These are phyloP conservation scores for Saccharomyces cerevisiae DNA, from an alignment of 805 yeast genomes.

Conservation along the genomic window DNA sequence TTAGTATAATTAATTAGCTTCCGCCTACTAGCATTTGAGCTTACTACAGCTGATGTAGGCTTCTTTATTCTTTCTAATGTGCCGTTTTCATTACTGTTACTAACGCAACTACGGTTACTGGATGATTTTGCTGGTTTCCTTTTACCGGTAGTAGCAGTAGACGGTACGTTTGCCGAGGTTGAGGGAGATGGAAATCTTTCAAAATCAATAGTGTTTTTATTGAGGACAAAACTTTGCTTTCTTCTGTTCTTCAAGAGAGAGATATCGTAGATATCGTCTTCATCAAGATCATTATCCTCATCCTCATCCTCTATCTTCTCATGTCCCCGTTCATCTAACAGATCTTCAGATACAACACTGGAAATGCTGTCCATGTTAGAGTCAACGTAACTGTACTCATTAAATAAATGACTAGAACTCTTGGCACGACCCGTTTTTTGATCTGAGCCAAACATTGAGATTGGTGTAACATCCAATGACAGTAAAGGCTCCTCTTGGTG, in stretches of 20 bases:
- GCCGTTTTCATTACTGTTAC: not conserved
- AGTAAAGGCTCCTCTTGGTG: not conserved
- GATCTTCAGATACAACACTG: not conserved
- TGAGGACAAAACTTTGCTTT: constrained; percentile 11
- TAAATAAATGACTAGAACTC: not conserved
- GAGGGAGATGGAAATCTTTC: constrained; percentile 10
- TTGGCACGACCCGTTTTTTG: not conserved
- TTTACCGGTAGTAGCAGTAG: not conserved
- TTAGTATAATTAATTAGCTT: not conserved
- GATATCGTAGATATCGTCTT: constrained; percentile 16
- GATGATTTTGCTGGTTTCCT: not conserved
- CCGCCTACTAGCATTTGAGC: not conserved
- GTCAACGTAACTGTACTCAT: not conserved
- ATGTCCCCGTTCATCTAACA: not conserved
- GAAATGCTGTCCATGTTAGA: not conserved
- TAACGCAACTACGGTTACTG: not conserved
- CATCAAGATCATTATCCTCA: constrained; percentile 12
- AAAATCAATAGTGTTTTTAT: constrained; percentile 4
- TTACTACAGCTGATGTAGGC: not conserved
- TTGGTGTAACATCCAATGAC: not conserved
- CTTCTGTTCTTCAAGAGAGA: constrained; percentile 6
- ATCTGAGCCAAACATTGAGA: not conserved
- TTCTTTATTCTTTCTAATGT: not conserved
- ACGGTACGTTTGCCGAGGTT: not conserved
- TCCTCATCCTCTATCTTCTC: constrained; percentile 9